These are phyloP conservation scores for Periconia sp. DNA, from an alignment of 2,329 filamentous ascomycete species.

Conservation along the genomic window DNA sequence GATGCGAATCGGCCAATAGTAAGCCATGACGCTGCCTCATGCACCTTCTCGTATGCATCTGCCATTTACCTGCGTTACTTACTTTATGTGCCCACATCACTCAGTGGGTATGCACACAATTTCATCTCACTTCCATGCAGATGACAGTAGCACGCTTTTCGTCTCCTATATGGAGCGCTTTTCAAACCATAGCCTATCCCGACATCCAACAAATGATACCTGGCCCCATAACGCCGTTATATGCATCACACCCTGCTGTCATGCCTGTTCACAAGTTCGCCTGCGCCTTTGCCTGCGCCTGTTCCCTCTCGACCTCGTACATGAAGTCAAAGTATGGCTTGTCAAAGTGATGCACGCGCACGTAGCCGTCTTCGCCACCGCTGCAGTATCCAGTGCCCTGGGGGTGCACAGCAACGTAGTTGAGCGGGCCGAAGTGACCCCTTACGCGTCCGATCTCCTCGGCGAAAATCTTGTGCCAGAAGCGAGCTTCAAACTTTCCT, in stretches of 20 bases:
- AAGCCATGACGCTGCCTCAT: not conserved
- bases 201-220: conserved; percentile 18
- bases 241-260: conserved; percentile 30
- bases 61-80: too few species aligned
- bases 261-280: conserved; percentile 36
- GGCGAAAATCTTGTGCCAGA: conserved; percentile 99
- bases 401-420: conserved; percentile 93
- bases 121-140: not conserved
- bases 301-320: conserved; percentile 96
- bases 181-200: conserved; percentile 1
- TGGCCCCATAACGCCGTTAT: conserved; percentile 39
- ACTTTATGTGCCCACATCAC: too few species aligned
- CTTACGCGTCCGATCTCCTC: conserved; percentile 97
- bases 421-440: conserved; percentile 94
- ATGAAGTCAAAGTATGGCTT: conserved; percentile 98
- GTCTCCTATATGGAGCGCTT: not conserved
- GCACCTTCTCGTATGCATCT: not conserved
- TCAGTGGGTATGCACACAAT: not conserved
- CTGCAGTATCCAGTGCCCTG: conserved; percentile 90
- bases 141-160: not conserved
- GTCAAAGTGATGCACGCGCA: conserved; percentile 97
- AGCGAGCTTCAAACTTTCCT: conserved; percentile 98
- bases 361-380: conserved; percentile 97
- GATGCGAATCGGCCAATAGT: not conserved
- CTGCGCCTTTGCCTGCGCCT: conserved; percentile 40